These are phyloP conservation scores for Yamadazyma akitaensis DNA, from an alignment of 805 yeast species.

Conservation along the genomic window DNA sequence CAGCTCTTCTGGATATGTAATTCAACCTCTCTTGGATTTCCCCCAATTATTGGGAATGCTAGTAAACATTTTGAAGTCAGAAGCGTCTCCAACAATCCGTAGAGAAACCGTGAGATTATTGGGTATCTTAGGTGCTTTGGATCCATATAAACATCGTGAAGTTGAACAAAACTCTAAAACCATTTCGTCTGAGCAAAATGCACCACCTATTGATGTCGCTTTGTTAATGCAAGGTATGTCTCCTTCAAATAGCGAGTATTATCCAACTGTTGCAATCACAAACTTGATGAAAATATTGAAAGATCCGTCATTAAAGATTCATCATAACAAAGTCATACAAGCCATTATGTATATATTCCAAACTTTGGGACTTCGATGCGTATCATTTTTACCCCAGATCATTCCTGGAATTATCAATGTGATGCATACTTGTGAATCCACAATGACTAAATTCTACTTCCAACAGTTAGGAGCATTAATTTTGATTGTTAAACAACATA, in stretches of 20 bases:
- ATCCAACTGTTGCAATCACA: conserved; percentile 90
- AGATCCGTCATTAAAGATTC: conserved; percentile 79
- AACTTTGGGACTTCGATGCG: conserved; percentile 83
- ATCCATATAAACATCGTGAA: conserved; percentile 92
- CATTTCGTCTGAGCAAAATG: conserved; percentile 67
- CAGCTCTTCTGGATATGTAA: conserved; percentile 89
- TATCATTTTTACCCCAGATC: conserved; percentile 81
- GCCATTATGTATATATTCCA: conserved; percentile 90
- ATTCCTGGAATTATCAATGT: conserved; percentile 85
- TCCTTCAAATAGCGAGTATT: conserved; percentile 89
- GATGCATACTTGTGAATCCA: conserved; percentile 75
- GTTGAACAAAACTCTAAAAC: conserved; percentile 69
- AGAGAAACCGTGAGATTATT: conserved; percentile 85
- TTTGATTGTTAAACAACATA: conserved; percentile 82
- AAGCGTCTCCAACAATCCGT: conserved; percentile 67
- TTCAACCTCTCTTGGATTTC: conserved; percentile 86
- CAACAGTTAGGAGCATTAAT: conserved; percentile 82
- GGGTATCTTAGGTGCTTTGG: conserved; percentile 94
- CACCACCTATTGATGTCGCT: conserved; percentile 88
- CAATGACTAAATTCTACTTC: conserved; percentile 82
- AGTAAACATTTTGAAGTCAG: conserved; percentile 78
- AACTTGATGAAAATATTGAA: conserved; percentile 79
- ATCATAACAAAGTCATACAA: conserved; percentile 90
- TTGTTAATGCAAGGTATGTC: conserved; percentile 90
- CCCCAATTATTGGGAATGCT: conserved; percentile 84